Base-by-base conservation (phyloP, 305 asterid species). In the Fraxinus ornus region DNA sequence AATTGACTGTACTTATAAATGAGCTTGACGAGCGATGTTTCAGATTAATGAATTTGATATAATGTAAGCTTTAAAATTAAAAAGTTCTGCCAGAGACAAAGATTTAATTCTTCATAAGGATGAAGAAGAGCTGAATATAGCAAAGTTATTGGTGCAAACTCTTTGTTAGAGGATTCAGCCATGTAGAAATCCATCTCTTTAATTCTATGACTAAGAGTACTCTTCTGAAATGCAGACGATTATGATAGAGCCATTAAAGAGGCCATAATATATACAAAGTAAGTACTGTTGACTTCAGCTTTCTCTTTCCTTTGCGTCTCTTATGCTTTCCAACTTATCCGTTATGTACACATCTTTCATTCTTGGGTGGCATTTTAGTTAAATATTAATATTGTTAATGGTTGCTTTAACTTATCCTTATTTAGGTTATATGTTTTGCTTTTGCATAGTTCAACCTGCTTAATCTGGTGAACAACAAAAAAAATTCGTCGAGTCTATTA, bases 171-270 rank as follows among this genome's bases (percentile, higher is more conserved):
- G 74, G 17, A 19, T 44, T 66, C 12, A 0, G 24, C 55, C 75
- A 66, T 41, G 78, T 49, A n/a, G 32, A 44, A 79, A 64, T 32
- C 24, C 57, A 44, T 5, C 83, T 74, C 52, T 75, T 70, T 52
- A 79, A 73, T 78, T 79, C 76, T 72, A 9, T 33, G 36, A 57
- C 83, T 82, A 78, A 57, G 80, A 26, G 21, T 30, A 30, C 76
- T 32, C 47, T 26, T 83, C 74, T 41, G 26, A 79, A 62, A 81
- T 91, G 88, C 98, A 95, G 98, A 92, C 84, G 88, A 88, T 82
- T 93, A 87, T 85, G 98, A 95, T 89, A 91, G 76, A 87, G 91
- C 93, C 81, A 95, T 93, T 81, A 49, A 83, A 7, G 93, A 93
- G 87, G 98, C 98, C 74, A 91, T 92, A 84, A 79, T 88, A 79